phyloP scores from a whole-genome alignment of 208 protist species.

The Strigomonas culicis region DNA sequence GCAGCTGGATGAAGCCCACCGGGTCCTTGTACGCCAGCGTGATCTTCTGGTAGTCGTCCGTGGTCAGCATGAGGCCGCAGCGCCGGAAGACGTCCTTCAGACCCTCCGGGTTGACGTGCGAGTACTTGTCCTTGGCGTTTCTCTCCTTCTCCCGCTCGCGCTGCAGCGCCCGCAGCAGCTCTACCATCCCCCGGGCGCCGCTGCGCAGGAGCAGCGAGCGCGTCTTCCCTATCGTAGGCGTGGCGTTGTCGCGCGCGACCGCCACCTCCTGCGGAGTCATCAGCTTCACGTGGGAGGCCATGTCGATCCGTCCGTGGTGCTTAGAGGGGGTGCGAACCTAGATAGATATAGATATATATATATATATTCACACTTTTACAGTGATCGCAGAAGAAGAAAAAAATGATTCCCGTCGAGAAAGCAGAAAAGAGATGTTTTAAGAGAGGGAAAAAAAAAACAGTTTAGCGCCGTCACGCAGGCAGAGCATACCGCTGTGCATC shows the following conservation, averaged over 20 bases:
- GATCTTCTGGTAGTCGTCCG: constrained; percentile 46
- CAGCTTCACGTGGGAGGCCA: constrained; percentile 17
- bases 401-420: neutral
- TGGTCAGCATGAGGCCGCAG: constrained; percentile 56
- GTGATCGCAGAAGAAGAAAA: neutral
- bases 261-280: constrained; percentile 34
- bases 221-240: constrained; percentile 36
- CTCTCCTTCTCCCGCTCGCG: constrained; percentile 29
- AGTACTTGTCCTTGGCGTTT: neutral
- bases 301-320: constrained; percentile 5
- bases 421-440: constrained; percentile 2
- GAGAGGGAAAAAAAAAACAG: neutral
- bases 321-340: neutral
- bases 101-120: constrained; percentile 56
- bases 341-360: neutral
- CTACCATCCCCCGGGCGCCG: constrained; percentile 47
- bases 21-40: constrained; percentile 65
- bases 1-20: constrained; percentile 67
- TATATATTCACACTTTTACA: neutral
- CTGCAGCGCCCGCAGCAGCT: constrained; percentile 35
- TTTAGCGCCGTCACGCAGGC: too few relatives aligned
- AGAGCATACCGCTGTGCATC: too few relatives aligned
- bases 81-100: constrained; percentile 49
- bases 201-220: constrained; percentile 65
- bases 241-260: constrained; percentile 51